Evolutionary conservation across 2,329 filamentous ascomycete genomes (phyloP).

Genomic region (Ophiostoma angusticollis): DNA sequence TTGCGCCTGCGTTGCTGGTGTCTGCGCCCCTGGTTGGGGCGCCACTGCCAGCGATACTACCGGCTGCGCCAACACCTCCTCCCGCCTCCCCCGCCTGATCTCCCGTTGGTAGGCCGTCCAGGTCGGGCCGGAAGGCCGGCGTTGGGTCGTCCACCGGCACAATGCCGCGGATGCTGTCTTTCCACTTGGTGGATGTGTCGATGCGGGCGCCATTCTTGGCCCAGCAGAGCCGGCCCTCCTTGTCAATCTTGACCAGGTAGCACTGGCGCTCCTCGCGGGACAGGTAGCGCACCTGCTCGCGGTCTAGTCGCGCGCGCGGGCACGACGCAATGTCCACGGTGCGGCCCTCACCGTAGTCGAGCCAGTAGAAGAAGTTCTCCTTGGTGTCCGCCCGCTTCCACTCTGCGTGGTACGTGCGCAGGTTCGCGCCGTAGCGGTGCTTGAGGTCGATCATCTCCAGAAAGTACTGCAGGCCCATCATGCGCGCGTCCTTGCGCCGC

Average conservation of each 20-base stretch:
- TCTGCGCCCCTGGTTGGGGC: not conserved
- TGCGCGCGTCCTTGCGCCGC: slow-evolving; percentile 54
- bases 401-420: slow-evolving; percentile 67
- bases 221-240: slow-evolving; percentile 68
- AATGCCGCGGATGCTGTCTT: slow-evolving; percentile 67
- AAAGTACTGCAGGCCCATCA: slow-evolving; percentile 80
- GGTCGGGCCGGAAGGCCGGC: slow-evolving; percentile 37
- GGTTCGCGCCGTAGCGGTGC: slow-evolving; percentile 75
- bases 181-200: slow-evolving; percentile 61
- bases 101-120: too few species aligned
- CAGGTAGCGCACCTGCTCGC: slow-evolving; percentile 72
- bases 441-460: slow-evolving; percentile 75
- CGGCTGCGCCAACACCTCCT: slow-evolving; percentile 19
- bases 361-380: slow-evolving; percentile 91
- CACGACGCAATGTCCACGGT: slow-evolving; percentile 57
- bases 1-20: slow-evolving; percentile 12
- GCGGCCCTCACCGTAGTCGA: slow-evolving; percentile 68
- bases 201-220: slow-evolving; percentile 69
- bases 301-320: slow-evolving; percentile 60
- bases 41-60: not conserved
- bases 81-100: too few species aligned
- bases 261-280: slow-evolving; percentile 68
- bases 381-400: slow-evolving; percentile 68
- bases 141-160: slow-evolving; percentile 49
- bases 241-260: slow-evolving; percentile 68